Conservation (phyloP, 176 grass and related monocot genomes). For the Pharus latifolius region DNA sequence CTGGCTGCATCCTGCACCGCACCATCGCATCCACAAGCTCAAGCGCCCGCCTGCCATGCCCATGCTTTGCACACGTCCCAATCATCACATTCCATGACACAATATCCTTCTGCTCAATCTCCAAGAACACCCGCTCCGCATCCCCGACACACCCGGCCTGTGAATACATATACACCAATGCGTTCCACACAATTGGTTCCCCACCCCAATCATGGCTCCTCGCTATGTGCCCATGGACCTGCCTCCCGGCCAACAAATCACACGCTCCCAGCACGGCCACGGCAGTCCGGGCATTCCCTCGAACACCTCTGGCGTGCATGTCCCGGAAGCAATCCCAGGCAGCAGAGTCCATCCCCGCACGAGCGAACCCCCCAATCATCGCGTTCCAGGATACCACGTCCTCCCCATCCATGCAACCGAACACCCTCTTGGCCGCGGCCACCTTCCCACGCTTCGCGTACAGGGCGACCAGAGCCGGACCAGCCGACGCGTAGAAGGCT, state of each 20-base stretch:
- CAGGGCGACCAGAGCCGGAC: conserved; percentile 56
- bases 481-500: conserved; percentile 44
- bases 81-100: conserved; percentile 75
- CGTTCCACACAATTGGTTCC: conserved; percentile 25
- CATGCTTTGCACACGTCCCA: conserved; percentile 38
- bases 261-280: conserved; percentile 38
- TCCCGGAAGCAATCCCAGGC: conserved; percentile 42
- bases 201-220: neutral
- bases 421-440: conserved; percentile 20
- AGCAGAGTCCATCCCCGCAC: conserved; percentile 1
- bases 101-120: conserved; percentile 32
- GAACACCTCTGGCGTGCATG: conserved; percentile 37
- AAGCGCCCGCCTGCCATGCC: conserved; percentile 38
- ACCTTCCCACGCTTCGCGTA: conserved; percentile 36
- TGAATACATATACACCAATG: conserved; percentile 58
- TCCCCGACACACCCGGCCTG: conserved; percentile 27
- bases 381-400: conserved; percentile 78
- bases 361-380: conserved; percentile 29
- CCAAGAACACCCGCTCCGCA: conserved; percentile 41
- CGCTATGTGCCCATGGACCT: conserved; percentile 43
- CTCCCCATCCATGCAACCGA: conserved; percentile 20
- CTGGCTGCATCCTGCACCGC: conserved; percentile 7
- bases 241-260: conserved; percentile 37
- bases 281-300: conserved; percentile 30
- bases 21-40: conserved; percentile 34